Conservation (phyloP, 2,329 filamentous ascomycete species). For the Colletotrichum graminicola region DNA sequence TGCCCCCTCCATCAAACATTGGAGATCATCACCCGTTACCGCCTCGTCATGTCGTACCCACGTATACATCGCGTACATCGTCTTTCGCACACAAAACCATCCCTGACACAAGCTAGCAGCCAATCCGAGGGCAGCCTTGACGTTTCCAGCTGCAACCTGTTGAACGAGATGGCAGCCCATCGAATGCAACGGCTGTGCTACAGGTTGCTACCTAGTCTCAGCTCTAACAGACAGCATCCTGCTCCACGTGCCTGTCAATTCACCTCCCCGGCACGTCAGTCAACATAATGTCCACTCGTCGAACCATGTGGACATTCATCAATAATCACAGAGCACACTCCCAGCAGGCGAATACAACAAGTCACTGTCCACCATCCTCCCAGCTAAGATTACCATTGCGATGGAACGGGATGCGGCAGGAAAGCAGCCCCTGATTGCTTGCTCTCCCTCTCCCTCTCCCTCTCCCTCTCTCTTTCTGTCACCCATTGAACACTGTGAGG, state of each 20-base stretch:
- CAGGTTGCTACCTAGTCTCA: slow-evolving; percentile 22
- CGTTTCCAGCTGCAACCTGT: slow-evolving; percentile 1
- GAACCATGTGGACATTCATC: not conserved
- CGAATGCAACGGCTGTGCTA: slow-evolving; percentile 14
- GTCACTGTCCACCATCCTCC: no score
- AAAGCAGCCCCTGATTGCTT: no score
- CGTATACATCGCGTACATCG: not conserved
- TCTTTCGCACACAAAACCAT: slow-evolving; percentile 12
- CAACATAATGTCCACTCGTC: not conserved
- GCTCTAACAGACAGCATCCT: slow-evolving; percentile 15
- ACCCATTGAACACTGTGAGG: not conserved
- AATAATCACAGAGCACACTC: not conserved
- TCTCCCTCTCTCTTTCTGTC: not conserved
- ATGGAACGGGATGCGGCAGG: not conserved
- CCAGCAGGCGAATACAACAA: not conserved
- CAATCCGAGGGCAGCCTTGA: not conserved
- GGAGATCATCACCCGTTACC: slow-evolving; percentile 2
- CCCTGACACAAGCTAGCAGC: slow-evolving; percentile 1
- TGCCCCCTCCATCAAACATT: slow-evolving; percentile 25
- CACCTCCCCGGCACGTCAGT: not conserved
- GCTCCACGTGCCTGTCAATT: not conserved
- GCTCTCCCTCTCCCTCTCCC: not conserved
- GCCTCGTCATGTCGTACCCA: slow-evolving; percentile 12
- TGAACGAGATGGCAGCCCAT: not conserved
- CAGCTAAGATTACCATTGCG: not conserved